Evolutionary conservation across 176 grass and related monocot genomes (phyloP), one percentile per base, ranked within the genome.

Genomic region (Thinopyrum elongatum): DNA sequence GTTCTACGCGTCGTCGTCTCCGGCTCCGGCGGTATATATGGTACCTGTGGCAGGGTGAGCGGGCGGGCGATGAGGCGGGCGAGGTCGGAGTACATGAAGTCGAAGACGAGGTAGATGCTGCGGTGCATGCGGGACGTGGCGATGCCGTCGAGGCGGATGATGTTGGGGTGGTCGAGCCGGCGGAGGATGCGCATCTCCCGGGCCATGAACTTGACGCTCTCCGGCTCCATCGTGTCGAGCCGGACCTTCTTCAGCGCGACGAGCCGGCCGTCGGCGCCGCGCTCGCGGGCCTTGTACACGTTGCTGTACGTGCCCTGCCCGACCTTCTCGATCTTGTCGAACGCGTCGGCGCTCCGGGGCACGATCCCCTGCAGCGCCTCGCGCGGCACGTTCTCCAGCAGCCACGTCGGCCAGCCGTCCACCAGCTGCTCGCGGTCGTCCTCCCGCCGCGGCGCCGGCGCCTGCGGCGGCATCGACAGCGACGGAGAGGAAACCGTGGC

Each of bases 71-170:
- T 71, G 80, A 94, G 7, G 7, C 82, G 84, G 70, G 78, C 12
- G 33, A 92, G 86, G 47, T 94, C 92, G 30, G 81, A 92, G 78
- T 90, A 91, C 92, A 94, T 94, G 84, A 87, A 87, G 3, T 94
- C 90, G 88, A 94, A 92, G 85, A 94, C 90, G 82, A 94, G 85
- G 90, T 94, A 94, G 86, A 94, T 78, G 90, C 92, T 94, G 66
- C 88, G 90, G 83, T 94, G 92, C 92, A 94, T 94, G 86, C 90
- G 36, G 8, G 92, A 94, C 65, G 92, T 94, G 42, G 92, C 90
- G 82, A 94, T 86, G 3, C 92, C 92, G 15, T 92, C 85, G 36
- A 94, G 92, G 61, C 83, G 72, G 49, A 94, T 89, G 8, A 90
- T 82, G 88, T 94, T 94, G 11, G 92, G 87, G 86, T 94, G 92